These are phyloP conservation scores for Mycena polygramma DNA, from an alignment of 768 basidiomycete genomes.

Conservation along the genomic window DNA sequence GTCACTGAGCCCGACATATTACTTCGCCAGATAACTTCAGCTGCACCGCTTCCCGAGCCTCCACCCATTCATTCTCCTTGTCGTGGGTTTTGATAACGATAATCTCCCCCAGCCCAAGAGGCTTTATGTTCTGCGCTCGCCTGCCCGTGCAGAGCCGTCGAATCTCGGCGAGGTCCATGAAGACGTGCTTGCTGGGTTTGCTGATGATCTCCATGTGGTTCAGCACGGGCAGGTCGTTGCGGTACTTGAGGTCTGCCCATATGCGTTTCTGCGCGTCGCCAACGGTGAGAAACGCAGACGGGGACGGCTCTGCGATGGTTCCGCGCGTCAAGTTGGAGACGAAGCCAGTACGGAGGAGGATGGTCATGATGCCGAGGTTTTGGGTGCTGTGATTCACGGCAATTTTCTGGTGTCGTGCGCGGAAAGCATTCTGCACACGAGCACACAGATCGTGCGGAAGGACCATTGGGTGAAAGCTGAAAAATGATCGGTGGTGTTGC, in stretches of 20 bases:
- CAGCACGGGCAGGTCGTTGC: slow-evolving; percentile 90
- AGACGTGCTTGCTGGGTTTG: slow-evolving; percentile 84
- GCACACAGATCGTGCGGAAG: slow-evolving; percentile 90
- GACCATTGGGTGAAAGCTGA: slow-evolving; percentile 48
- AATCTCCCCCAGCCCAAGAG: slow-evolving; percentile 93
- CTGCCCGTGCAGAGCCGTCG: slow-evolving; percentile 84
- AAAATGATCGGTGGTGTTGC: not conserved
- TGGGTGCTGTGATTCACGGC: slow-evolving; percentile 87
- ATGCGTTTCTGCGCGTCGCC: slow-evolving; percentile 81
- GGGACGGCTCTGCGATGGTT: slow-evolving; percentile 73
- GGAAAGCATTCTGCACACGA: slow-evolving; percentile 93
- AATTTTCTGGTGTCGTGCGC: slow-evolving; percentile 83
- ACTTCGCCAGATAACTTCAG: slow-evolving; percentile 87
- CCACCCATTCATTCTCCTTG: slow-evolving; percentile 86
- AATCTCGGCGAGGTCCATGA: slow-evolving; percentile 82
- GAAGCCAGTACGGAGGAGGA: slow-evolving; percentile 93
- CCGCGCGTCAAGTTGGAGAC: slow-evolving; percentile 87
- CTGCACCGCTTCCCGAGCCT: slow-evolving; percentile 92
- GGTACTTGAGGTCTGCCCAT: slow-evolving; percentile 96
- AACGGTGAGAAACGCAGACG: slow-evolving; percentile 69
- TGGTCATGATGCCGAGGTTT: slow-evolving; percentile 91
- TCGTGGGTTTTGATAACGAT: slow-evolving; percentile 83
- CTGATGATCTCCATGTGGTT: slow-evolving; percentile 84
- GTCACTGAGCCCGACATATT: slow-evolving; percentile 78
- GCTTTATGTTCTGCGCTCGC: slow-evolving; percentile 83